Conservation (phyloP, 2,329 filamentous ascomycete genomes). For the Monascus ruber region DNA sequence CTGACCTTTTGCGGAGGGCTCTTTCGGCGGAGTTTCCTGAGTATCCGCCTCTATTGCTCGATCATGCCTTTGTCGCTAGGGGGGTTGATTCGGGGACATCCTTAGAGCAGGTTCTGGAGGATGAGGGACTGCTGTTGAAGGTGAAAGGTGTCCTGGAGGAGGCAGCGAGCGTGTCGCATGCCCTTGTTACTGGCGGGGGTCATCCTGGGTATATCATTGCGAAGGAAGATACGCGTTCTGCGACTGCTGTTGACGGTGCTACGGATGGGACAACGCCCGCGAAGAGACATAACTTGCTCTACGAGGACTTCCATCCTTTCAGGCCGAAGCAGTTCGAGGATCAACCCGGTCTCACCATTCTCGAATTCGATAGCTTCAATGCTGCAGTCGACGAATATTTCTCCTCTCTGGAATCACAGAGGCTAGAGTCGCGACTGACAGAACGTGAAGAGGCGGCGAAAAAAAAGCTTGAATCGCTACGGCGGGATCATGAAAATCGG, state of each 20-base stretch:
- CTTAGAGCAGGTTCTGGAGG: slow-evolving; percentile 58
- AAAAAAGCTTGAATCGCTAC: slow-evolving; percentile 74
- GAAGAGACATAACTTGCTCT: slow-evolving; percentile 46
- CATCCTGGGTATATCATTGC: slow-evolving; percentile 84
- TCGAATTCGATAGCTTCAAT: slow-evolving; percentile 79
- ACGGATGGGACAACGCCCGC: slow-evolving; percentile 23
- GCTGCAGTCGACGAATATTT: slow-evolving; percentile 94
- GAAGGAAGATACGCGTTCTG: slow-evolving; percentile 38
- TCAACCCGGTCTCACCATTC: slow-evolving; percentile 52
- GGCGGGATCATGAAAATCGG: slow-evolving; percentile 70
- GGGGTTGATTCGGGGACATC: slow-evolving; percentile 58
- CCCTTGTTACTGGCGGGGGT: slow-evolving; percentile 53
- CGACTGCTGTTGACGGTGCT: slow-evolving; percentile 19
- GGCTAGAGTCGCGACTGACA: slow-evolving; percentile 67
- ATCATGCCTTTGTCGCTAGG: slow-evolving; percentile 65
- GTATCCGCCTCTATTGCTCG: slow-evolving; percentile 74
- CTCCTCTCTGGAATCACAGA: slow-evolving; percentile 90
- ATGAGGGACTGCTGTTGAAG: slow-evolving; percentile 51
- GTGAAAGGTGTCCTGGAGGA: slow-evolving; percentile 58
- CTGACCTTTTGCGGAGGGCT: slow-evolving; percentile 66
- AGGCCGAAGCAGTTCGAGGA: slow-evolving; percentile 66
- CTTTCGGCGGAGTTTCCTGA: slow-evolving; percentile 78
- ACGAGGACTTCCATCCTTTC: slow-evolving; percentile 95
- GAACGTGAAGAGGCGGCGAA: slow-evolving; percentile 74
- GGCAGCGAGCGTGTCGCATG: slow-evolving; percentile 57